Evolutionary conservation across 306 rosid genomes (phyloP), one percentile per base, ranked within the genome.

Genomic region (Trichosanthes cucumerina): DNA sequence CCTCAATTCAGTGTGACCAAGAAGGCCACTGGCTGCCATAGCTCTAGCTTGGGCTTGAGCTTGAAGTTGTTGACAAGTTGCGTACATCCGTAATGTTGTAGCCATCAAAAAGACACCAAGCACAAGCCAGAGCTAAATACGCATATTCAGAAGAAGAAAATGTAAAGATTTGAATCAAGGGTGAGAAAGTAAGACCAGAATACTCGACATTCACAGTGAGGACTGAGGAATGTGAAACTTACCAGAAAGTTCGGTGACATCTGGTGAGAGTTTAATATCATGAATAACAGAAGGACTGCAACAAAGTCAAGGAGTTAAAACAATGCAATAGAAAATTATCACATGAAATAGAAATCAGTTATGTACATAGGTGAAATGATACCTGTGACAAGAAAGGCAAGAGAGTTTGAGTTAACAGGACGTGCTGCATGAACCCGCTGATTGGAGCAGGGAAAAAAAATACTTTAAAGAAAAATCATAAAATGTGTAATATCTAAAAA

Each of bases 71-170:
- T 95, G 98, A 85, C 97, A 95, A 60, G 98, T 92, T 54, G 99
- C 99, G 18, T 95, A 95, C 99, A 95, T 92, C 88, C 99, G 86
- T 79, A 92, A 84, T 41, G 92, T 90, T 77, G 99, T 95, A 56
- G 99, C 97, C 97, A 91, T 91, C 87, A 95, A 76, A 86, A 95
- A 95, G 83, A 95, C 99, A 72, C 97, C 99, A 38, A 95, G 97
- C 79, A 95, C 97, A 50, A 92, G 86, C 99, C 97, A 95, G 11
- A 95, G 97, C 97, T 92, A 73, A 78, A 65, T 26, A 85, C 57
- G 80, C 13, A 78, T 59, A 57, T 54, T 47, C 24, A 50, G 43
- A 41, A 56, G n/a, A 75, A 70, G 18, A 75, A 71, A 43, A 46
- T 54, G 75, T 18, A 53, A n/a, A 47, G 39, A 76, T 38, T 24